Conservation (phyloP, 306 rosid genomes). For the Trifolium repens region DNA sequence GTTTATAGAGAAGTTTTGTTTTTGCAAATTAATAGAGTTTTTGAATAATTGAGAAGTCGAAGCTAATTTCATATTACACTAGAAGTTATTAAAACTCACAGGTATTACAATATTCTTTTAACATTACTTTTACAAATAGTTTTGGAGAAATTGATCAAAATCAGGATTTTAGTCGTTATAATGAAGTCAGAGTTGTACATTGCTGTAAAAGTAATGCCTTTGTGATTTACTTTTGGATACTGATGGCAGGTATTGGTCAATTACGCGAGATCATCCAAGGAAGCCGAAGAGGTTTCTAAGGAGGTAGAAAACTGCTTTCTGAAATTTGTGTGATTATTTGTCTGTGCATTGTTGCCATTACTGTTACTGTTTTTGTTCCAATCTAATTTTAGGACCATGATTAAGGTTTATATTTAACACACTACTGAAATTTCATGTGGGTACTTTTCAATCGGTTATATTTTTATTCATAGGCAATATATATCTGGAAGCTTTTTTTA, state of each 20-base stretch:
- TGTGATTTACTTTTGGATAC: conserved; percentile 24
- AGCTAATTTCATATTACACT: conserved; percentile 3
- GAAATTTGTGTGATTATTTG: background rate
- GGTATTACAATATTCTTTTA: background rate
- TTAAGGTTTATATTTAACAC: background rate
- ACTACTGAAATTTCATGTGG: background rate
- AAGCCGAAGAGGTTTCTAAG: conserved; percentile 90
- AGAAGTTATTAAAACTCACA: background rate
- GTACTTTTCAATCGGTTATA: conserved; percentile 1
- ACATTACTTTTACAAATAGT: background rate
- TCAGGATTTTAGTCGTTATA: background rate
- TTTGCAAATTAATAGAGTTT: background rate
- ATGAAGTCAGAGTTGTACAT: conserved; percentile 1
- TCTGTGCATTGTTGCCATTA: background rate
- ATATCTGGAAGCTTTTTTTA: background rate
- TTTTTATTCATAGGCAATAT: conserved; percentile 14
- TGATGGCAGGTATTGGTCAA: conserved; percentile 76
- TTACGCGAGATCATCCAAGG: conserved; percentile 93
- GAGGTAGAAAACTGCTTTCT: conserved; percentile 57
- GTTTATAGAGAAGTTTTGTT: background rate
- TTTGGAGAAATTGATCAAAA: background rate
- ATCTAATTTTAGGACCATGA: conserved; percentile 7
- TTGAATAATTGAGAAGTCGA: background rate
- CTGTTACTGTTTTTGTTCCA: conserved; percentile 18
- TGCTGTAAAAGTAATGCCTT: background rate